Conservation (phyloP, 2,329 filamentous ascomycete genomes). For the Cercospora sp. region DNA sequence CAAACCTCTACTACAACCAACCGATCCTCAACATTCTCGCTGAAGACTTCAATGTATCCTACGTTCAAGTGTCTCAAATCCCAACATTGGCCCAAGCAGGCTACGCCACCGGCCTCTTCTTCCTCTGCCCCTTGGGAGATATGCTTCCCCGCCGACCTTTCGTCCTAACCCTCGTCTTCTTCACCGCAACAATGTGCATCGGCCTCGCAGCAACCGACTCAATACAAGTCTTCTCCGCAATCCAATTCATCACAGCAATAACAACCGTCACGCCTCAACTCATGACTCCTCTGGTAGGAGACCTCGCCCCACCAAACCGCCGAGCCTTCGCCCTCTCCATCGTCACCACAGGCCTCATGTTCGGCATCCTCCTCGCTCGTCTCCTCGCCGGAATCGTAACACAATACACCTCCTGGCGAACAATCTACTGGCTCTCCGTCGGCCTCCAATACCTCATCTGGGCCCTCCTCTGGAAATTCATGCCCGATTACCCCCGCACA, state of each 20-base stretch:
- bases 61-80: conserved; percentile 66
- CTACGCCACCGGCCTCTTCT: conserved; percentile 71
- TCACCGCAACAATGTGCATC: conserved; percentile 68
- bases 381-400: conserved; percentile 74
- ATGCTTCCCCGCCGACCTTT: conserved; percentile 66
- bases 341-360: conserved; percentile 71
- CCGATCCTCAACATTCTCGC: conserved; percentile 77
- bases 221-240: conserved; percentile 64
- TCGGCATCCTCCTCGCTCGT: conserved; percentile 74
- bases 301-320: conserved; percentile 69
- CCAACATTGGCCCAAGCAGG: conserved; percentile 78
- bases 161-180: conserved; percentile 62
- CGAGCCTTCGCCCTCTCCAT: conserved; percentile 71
- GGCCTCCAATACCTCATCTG: conserved; percentile 69
- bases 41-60: conserved; percentile 66
- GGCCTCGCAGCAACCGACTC: conserved; percentile 68
- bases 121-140: conserved; percentile 76
- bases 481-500: conserved; percentile 78
- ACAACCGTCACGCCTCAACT: conserved; percentile 73
- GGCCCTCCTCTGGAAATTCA: conserved; percentile 65
- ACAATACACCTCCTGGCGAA: conserved; percentile 72
- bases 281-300: conserved; percentile 78
- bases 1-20: conserved; percentile 80
- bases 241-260: conserved; percentile 73
- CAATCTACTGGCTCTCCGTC: conserved; percentile 76